Percentiles rank a stretch among this genome's conserved stretches.
Conservation (phyloP, 805 yeast species). For the Candida verbasci region DNA sequence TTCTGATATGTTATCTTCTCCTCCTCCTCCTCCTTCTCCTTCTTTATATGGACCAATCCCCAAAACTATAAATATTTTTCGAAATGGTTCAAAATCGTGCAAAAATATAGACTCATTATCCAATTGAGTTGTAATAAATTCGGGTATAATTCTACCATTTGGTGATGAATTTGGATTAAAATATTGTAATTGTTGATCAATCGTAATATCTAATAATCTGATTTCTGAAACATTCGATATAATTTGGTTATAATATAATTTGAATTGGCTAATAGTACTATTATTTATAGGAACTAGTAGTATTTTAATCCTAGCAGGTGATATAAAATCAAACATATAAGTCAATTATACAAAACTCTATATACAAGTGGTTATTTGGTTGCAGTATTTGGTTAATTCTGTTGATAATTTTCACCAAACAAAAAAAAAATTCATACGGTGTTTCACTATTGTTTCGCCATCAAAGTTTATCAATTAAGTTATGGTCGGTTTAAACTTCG, state of each 20-base stretch:
- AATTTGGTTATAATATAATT: constrained; percentile 40
- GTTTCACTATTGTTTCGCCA: constrained; percentile 4
- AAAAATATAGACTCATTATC: constrained; percentile 61
- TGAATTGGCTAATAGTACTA: constrained; percentile 40
- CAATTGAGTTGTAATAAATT: constrained; percentile 42
- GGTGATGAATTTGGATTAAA: constrained; percentile 89
- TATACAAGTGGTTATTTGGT: too few relatives aligned
- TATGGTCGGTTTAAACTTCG: constrained; percentile 94
- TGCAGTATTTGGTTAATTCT: not conserved
- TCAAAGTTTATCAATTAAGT: too few relatives aligned
- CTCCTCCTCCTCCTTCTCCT: not conserved
- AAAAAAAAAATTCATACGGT: too few relatives aligned
- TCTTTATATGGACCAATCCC: constrained; percentile 36
- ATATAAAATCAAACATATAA: constrained; percentile 36
- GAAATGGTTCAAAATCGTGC: constrained; percentile 85
- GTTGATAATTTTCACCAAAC: not conserved
- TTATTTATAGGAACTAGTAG: constrained; percentile 65
- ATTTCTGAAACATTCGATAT: constrained; percentile 51
- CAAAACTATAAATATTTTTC: constrained; percentile 66
- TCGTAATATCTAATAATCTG: constrained; percentile 70
- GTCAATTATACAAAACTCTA: too few relatives aligned
- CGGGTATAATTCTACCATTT: constrained; percentile 64
- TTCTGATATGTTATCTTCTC: constrained; percentile 6
- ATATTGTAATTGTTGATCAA: constrained; percentile 41
- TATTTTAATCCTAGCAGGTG: constrained; percentile 64